Evolutionary conservation across 192 early-diverging fungal genomes (phyloP).

Genomic region (Coemansia sp.): DNA sequence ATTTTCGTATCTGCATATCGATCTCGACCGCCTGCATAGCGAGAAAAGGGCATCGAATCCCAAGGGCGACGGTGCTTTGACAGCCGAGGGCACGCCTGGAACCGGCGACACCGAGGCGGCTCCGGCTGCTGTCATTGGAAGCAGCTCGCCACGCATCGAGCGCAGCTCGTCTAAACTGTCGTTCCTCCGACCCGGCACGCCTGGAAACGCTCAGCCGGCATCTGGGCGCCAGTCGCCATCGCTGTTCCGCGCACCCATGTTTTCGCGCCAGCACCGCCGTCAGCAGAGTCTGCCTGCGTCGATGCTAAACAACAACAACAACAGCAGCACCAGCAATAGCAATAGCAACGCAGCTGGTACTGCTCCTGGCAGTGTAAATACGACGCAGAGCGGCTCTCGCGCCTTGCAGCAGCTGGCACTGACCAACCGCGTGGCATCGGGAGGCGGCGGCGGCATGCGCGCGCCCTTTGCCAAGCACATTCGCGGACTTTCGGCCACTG

Average conservation of each 20-base stretch:
- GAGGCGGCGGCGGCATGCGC: slow-evolving; percentile 9
- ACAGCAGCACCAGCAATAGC: background rate
- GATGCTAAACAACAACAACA: slow-evolving; percentile 5
- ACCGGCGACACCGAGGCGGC: background rate
- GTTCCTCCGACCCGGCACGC: slow-evolving; percentile 17
- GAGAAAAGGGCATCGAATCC: background rate
- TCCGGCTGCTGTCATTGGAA: background rate
- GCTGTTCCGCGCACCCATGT: slow-evolving; percentile 15
- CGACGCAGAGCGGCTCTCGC: slow-evolving; percentile 9
- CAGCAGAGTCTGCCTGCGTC: slow-evolving; percentile 45
- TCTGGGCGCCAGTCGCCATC: slow-evolving; percentile 21
- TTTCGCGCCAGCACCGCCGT: slow-evolving; percentile 28
- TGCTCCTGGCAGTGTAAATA: background rate
- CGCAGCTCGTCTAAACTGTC: slow-evolving; percentile 20
- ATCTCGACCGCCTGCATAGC: slow-evolving; percentile 55
- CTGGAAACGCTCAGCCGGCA: background rate
- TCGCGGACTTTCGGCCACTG: slow-evolving; percentile 36
- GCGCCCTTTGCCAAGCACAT: slow-evolving; percentile 10
- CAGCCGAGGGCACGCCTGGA: background rate
- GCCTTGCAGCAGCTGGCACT: slow-evolving; percentile 39
- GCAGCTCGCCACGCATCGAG: slow-evolving; percentile 4
- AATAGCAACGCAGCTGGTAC: too few relatives aligned
- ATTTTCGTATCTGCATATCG: slow-evolving; percentile 57
- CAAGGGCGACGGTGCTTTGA: background rate
- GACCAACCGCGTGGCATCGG: slow-evolving; percentile 24